Evolutionary conservation across 2,329 filamentous ascomycete genomes (phyloP), one percentile per base, ranked within the genome.

Genomic region (Arthrobotrys sphaeroides): DNA sequence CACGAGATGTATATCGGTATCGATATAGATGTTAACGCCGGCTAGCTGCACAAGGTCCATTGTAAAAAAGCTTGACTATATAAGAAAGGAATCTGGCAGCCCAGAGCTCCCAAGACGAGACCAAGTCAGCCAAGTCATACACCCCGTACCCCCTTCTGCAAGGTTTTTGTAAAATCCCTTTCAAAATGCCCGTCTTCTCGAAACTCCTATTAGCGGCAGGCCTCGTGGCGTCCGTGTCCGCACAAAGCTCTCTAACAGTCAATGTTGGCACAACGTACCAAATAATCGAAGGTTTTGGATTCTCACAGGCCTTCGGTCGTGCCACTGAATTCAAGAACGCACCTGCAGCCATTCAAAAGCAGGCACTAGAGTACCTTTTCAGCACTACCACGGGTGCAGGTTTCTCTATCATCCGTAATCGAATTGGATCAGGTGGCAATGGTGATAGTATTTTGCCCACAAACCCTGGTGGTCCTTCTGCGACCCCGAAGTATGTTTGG

Each of bases 251-350:
- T 3, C 81, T 85, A 70, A 84, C 81, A 0, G 81, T 85, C 18
- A 81, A 84, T 77, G 77, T 83, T 4, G 77, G 80, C n/a, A 83
- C 82, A 75, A 84, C 82, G 59, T 84, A 82, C 77, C 84, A 85
- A 79, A 83, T 80, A 2, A 84, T 85, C 61, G 84, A 85, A 77
- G 84, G 84, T 9, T 85, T 85, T 77, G 84, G 84, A 13, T 83
- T 84, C 79, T 82, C 81, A 16, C 82, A 82, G 16, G 84, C 84
- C 0, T 85, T 85, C 78, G 83, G 84, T 78, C 83, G 84, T 5
- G 84, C 84, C 13, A 84, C 83, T 66, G 81, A 84, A 31, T 82
- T 85, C 79, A 82, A 83, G 55, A 83, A 83, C 77, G 80, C 83
- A 1, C 75, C 82, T 20, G 79, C 82, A 75, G 80, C 79, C 12